Conservation (phyloP, 257 asterid species). For the Solanum gandarillasii region DNA sequence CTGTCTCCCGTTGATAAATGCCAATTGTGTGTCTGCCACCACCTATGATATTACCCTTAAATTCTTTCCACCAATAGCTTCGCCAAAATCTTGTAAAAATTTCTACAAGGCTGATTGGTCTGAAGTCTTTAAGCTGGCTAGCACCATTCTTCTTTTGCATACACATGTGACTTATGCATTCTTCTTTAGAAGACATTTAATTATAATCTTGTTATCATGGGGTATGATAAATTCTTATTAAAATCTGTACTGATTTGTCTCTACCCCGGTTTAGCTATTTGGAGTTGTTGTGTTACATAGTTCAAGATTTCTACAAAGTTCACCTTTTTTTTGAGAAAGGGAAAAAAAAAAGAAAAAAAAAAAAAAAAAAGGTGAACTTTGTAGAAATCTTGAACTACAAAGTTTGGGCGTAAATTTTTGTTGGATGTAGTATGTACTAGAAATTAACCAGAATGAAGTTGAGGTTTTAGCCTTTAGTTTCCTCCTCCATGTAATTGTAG, state of each 20-base stretch:
- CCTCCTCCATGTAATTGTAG: background rate
- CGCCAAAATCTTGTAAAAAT: background rate
- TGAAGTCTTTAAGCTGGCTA: background rate
- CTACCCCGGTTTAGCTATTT: background rate
- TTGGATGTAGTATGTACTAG: background rate
- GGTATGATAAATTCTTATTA: background rate
- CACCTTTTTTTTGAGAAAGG: background rate
- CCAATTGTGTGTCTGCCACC: background rate
- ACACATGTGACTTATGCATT: background rate
- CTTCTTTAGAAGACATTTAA: background rate
- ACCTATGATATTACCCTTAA: background rate
- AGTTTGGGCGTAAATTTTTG: background rate
- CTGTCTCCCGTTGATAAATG: background rate
- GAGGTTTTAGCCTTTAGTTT: background rate
- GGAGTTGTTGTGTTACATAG: background rate
- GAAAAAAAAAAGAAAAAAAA: no score
- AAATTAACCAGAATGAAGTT: background rate
- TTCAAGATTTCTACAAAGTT: background rate
- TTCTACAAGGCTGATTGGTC: background rate
- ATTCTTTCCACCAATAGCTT: background rate
- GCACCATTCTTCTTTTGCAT: background rate
- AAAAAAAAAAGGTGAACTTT: no score
- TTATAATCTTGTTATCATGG: background rate
- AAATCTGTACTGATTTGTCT: background rate
- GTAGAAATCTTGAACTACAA: no score